phyloP scores from a whole-genome alignment of 2,329 filamentous ascomycete genomes.

The Mycosphaerelloides madeirae region DNA sequence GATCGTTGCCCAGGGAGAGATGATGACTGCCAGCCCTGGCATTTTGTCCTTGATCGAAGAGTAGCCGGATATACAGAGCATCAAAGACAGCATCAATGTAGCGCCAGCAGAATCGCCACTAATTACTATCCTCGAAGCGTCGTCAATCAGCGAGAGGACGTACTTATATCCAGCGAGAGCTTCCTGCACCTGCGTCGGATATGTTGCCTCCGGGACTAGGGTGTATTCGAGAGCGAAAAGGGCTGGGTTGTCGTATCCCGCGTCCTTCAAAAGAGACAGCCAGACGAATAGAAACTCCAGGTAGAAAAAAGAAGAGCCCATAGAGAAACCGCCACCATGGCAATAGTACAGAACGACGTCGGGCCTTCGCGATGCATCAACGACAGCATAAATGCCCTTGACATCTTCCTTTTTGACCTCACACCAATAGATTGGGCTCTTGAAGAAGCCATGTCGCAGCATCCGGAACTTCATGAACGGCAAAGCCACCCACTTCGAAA shows the following conservation, averaged over 20 bases:
- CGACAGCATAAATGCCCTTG: slow-evolving; percentile 64
- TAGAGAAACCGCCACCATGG: slow-evolving; percentile 77
- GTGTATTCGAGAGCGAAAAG: slow-evolving; percentile 78
- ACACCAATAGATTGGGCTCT: slow-evolving; percentile 59
- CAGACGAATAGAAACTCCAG: slow-evolving; percentile 75
- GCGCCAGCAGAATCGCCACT: slow-evolving; percentile 77
- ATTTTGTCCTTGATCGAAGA: slow-evolving; percentile 40
- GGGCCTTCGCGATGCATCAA: slow-evolving; percentile 56
- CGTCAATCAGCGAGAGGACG: slow-evolving; percentile 54
- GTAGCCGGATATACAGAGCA: slow-evolving; percentile 60
- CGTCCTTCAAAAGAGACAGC: slow-evolving; percentile 59
- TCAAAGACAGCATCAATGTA: slow-evolving; percentile 65
- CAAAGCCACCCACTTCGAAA: slow-evolving; percentile 66
- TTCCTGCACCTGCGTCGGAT: slow-evolving; percentile 69
- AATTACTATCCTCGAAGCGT: slow-evolving; percentile 62
- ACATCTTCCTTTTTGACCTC: slow-evolving; percentile 47
- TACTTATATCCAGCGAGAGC: slow-evolving; percentile 66
- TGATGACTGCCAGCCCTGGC: slow-evolving; percentile 63
- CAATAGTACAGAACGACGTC: slow-evolving; percentile 79
- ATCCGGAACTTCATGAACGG: slow-evolving; percentile 73
- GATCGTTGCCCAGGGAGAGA: slow-evolving; percentile 77
- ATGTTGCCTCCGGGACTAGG: slow-evolving; percentile 67
- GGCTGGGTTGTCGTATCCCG: slow-evolving; percentile 68
- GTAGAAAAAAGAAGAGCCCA: slow-evolving; percentile 81
- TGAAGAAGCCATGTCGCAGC: slow-evolving; percentile 64